A percentile compares a stretch with the other conserved stretches of the same genome.
These are phyloP conservation scores for Pestalotiopsis sp. DNA, from an alignment of 2,329 filamentous ascomycete species.

Conservation along the genomic window DNA sequence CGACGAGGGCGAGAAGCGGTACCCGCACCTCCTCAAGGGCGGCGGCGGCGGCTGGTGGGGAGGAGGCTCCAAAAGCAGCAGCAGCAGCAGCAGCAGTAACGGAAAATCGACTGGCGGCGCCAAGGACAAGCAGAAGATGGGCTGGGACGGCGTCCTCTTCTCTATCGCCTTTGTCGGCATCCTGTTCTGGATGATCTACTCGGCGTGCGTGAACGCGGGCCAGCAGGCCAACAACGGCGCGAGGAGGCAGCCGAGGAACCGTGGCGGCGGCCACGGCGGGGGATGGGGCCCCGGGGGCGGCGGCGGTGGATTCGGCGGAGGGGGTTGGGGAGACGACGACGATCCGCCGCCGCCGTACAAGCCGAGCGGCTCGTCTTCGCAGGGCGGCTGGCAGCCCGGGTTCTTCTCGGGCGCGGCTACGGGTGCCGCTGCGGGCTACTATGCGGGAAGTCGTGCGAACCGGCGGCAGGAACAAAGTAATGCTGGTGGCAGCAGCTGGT, in stretches of 20 bases:
- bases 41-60: conserved; percentile 26
- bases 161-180: conserved; percentile 63
- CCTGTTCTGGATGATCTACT: conserved; percentile 63
- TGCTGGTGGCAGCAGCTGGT: conserved; percentile 21
- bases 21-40: conserved; percentile 56
- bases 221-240: conserved; percentile 15
- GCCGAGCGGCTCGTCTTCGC: conserved; percentile 29
- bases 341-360: conserved; percentile 61
- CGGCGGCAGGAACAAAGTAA: conserved; percentile 32
- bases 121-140: conserved; percentile 27
- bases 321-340: conserved; percentile 35
- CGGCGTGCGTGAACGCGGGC: conserved; percentile 42
- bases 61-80: conserved; percentile 11
- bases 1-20: conserved; percentile 71
- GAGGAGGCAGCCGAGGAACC: conserved; percentile 25
- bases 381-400: conserved; percentile 66
- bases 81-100: conserved; percentile 24
- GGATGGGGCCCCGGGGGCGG: conserved; percentile 46
- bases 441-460: conserved; percentile 52
- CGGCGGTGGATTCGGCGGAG: conserved; percentile 30
- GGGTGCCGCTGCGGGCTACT: conserved; percentile 71
- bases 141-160: conserved; percentile 53
- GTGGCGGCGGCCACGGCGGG: conserved; percentile 40
- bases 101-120: not conserved
- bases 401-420: conserved; percentile 73